Percentiles rank a stretch among this genome's conserved stretches.
These are phyloP conservation scores for Rhizophlyctis rosea DNA, from an alignment of 192 early-diverging fungal genomes.

Conservation along the genomic window DNA sequence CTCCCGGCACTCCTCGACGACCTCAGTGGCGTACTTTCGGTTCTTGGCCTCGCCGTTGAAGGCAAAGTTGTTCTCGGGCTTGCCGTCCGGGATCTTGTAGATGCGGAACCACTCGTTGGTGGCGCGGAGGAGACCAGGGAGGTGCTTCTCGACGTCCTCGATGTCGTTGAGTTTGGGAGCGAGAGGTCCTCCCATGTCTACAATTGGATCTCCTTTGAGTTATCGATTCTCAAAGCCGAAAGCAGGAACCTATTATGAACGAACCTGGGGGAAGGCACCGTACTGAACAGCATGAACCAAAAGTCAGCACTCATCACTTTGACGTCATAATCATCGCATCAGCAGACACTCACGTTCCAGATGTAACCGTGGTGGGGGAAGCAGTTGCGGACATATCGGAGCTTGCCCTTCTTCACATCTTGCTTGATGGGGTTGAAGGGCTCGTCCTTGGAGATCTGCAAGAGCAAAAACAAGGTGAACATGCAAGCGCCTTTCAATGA, in stretches of 20 bases:
- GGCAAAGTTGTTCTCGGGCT: slow-evolving; percentile 99
- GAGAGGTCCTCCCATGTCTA: slow-evolving; percentile 97
- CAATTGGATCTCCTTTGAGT: neutral
- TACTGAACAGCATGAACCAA: too few species aligned
- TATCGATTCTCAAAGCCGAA: neutral
- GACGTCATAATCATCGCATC: neutral
- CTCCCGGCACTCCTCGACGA: slow-evolving; percentile 90
- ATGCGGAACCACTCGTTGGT: slow-evolving; percentile 99
- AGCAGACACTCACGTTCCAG: slow-evolving; percentile 73
- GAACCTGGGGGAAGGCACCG: slow-evolving; percentile 91
- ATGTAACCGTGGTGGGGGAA: slow-evolving; percentile 99
- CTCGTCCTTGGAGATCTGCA: slow-evolving; percentile 91
- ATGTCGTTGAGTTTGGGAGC: slow-evolving; percentile 97
- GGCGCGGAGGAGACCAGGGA: slow-evolving; percentile 92
- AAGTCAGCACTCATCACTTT: neutral
- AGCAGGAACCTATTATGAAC: slow-evolving; percentile 1
- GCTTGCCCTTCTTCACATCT: slow-evolving; percentile 98
- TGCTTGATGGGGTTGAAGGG: slow-evolving; percentile 98
- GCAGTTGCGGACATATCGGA: slow-evolving; percentile 95
- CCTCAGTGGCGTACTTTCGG: slow-evolving; percentile 80
- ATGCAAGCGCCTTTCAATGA: neutral
- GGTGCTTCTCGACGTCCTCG: slow-evolving; percentile 97
- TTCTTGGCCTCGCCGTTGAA: slow-evolving; percentile 79
- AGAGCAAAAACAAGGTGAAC: neutral
- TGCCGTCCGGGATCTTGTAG: slow-evolving; percentile 99